Base-by-base conservation (phyloP, 129 eudicot species). In the Artemisia argyi region DNA sequence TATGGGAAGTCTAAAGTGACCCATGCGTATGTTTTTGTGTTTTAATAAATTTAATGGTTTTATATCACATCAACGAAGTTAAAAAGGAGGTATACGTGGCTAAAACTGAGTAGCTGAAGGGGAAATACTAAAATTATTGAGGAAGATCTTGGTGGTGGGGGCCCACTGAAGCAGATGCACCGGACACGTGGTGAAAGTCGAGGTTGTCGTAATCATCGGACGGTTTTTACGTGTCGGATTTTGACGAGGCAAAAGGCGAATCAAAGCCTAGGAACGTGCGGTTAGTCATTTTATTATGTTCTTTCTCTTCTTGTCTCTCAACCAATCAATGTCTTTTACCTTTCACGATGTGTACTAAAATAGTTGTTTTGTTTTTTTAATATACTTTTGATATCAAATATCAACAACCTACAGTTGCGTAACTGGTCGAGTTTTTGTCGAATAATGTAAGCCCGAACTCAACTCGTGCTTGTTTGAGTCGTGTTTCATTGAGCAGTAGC, bases 131-230 rank as follows among this genome's bases (percentile, higher is more conserved):
- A 75, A 55, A 75, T 57, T 66, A 44, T 5, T 56, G 79, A 42
- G 11, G 67, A 75, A 75, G 73, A 75, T 75, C 68, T 75, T 75
- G 67, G 79, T 75, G 79, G 79, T 66, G 79, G 79, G 71, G 73
- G 50, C 6, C 67, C 79, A 75, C 66, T 4, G 42, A 69, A 28
- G 62, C 73, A 69, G 13, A 69, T 30, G 26, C 20, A 22, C 59
- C 73, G 73, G 73, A 75, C 79, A 75, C 79, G 79, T 75, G 79
- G 66, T 46, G 73, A 16, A 56, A 66, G 67, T 11, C 32, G 20
- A 75, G 64, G 73, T 47, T 16, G 79, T 75, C 66, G 73, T 65
- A 74, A 75, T 65, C 79, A 65, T 55, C 61, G 68, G 73, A 56
- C 50, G 57, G 19, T 75, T 66, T 56, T 75, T 44, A 66, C 79